Conservation (phyloP, 148 eudicot genomes). For the Rhododendron simsii region DNA sequence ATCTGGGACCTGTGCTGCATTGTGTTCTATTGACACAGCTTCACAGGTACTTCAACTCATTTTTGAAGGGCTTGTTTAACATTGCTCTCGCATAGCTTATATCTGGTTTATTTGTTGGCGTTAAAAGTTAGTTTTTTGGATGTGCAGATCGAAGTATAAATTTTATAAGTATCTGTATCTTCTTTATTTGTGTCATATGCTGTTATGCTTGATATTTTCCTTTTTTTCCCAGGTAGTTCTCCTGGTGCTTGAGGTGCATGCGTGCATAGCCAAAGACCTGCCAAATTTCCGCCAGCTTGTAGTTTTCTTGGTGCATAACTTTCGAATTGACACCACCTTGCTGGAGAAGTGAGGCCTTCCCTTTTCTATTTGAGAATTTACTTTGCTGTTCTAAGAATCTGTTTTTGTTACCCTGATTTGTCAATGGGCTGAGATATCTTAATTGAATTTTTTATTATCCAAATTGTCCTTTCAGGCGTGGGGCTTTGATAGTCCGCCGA, state of each 20-base stretch:
- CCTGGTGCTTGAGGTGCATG: conserved; percentile 95
- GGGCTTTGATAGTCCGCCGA: conserved; percentile 89
- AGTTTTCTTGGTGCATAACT: conserved; percentile 66
- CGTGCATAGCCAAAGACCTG: conserved; percentile 84
- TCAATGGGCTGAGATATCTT: not conserved
- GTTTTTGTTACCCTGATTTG: conserved; percentile 6
- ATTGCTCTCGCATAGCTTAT: not conserved
- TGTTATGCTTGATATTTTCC: not conserved
- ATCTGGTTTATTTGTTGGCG: not conserved
- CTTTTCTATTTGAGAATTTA: not conserved
- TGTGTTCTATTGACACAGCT: not conserved
- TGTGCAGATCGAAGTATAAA: not conserved
- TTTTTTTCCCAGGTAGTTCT: conserved; percentile 68
- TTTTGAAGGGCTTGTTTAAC: not conserved
- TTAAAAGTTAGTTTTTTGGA: not conserved
- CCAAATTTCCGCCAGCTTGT: conserved; percentile 75
- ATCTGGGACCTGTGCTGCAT: not conserved
- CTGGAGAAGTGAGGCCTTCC: conserved; percentile 68
- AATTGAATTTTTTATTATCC: not conserved
- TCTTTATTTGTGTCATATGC: not conserved
- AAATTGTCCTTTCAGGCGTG: conserved; percentile 54
- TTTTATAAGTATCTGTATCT: not conserved
- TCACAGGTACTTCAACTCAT: not conserved
- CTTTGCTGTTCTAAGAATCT: not conserved
- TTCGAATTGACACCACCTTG: conserved; percentile 65